phyloP scores from a whole-genome alignment of 1,284 basidiomycete genomes.

The Paramarasmius palmivorus region DNA sequence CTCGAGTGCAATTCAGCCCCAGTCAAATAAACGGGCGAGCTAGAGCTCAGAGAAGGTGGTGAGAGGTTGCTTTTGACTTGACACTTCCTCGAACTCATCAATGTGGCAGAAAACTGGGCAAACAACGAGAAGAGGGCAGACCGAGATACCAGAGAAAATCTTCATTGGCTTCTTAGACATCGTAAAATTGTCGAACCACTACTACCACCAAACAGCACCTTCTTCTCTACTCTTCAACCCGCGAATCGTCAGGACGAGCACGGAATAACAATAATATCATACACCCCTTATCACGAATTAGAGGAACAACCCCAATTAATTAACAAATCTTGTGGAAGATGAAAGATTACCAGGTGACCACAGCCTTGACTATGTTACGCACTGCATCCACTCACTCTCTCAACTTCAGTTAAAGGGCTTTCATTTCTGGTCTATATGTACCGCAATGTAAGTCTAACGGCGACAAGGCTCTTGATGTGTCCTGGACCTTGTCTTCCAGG shows the following conservation, averaged over 20 bases:
- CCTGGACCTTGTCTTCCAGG: conserved; percentile 30
- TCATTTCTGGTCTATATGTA: conserved; percentile 58
- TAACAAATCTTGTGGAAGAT: no score
- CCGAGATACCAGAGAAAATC: conserved; percentile 37
- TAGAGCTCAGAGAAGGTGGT: conserved; percentile 40
- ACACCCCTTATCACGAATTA: conserved; percentile 37
- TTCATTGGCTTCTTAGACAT: conserved; percentile 41
- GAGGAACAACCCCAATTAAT: conserved; percentile 47
- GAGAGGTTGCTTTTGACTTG: conserved; percentile 10
- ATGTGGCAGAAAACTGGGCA: conserved; percentile 32
- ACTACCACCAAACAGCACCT: conserved; percentile 43
- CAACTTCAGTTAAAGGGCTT: conserved; percentile 46
- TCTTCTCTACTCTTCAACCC: conserved; percentile 30
- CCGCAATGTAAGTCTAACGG: conserved; percentile 45
- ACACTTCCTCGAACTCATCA: neutral
- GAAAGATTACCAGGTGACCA: conserved; percentile 58
- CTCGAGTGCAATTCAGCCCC: neutral
- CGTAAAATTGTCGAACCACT: no score
- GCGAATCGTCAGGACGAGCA: conserved; percentile 22
- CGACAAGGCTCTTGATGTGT: neutral
- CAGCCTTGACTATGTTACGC: neutral
- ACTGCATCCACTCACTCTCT: neutral
- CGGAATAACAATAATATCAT: conserved; percentile 25
- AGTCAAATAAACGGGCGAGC: conserved; percentile 35
- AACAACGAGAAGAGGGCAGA: conserved; percentile 31